Conservation (phyloP, 352 stramenopile genomes). For the Hyaloperonospora arabidopsidis region DNA sequence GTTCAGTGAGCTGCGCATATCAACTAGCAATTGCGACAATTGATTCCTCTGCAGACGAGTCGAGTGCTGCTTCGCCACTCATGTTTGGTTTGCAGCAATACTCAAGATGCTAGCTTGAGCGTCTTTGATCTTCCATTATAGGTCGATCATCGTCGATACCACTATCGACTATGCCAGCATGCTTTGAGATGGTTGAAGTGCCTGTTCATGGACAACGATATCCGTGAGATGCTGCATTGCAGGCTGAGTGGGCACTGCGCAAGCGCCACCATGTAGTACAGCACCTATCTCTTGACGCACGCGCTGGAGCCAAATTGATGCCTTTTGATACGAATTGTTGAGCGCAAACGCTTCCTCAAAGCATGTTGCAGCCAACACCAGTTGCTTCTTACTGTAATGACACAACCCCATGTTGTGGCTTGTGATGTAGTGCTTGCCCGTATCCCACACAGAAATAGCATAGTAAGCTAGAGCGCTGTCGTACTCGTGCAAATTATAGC, state of each 20-base stretch:
- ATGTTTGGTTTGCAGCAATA: too few relatives aligned
- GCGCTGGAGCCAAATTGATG: constrained; percentile 71
- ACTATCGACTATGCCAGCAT: too few relatives aligned
- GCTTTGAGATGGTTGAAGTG: too few relatives aligned
- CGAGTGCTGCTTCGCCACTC: too few relatives aligned
- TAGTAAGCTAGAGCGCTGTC: constrained; percentile 87
- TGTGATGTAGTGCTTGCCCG: constrained; percentile 92
- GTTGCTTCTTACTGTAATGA: constrained; percentile 86
- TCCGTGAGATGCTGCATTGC: constrained; percentile 8
- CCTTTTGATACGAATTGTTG: constrained; percentile 73
- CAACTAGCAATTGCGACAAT: too few relatives aligned
- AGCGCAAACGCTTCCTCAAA: constrained; percentile 65
- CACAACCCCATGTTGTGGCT: constrained; percentile 95
- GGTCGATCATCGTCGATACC: too few relatives aligned
- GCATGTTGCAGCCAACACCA: constrained; percentile 48
- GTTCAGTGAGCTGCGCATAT: too few relatives aligned
- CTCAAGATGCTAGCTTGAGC: too few relatives aligned
- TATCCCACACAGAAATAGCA: constrained; percentile 70
- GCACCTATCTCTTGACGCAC: constrained; percentile 53
- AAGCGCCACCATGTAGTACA: constrained; percentile 9
- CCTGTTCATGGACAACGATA: constrained; percentile 13
- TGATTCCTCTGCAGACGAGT: too few relatives aligned
- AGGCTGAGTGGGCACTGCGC: constrained; percentile 3
- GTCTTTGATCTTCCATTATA: constrained; percentile 38
- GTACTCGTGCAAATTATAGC: constrained; percentile 90